phyloP scores from a whole-genome alignment of 2,329 filamentous ascomycete species.

The Alternaria metachromatica region DNA sequence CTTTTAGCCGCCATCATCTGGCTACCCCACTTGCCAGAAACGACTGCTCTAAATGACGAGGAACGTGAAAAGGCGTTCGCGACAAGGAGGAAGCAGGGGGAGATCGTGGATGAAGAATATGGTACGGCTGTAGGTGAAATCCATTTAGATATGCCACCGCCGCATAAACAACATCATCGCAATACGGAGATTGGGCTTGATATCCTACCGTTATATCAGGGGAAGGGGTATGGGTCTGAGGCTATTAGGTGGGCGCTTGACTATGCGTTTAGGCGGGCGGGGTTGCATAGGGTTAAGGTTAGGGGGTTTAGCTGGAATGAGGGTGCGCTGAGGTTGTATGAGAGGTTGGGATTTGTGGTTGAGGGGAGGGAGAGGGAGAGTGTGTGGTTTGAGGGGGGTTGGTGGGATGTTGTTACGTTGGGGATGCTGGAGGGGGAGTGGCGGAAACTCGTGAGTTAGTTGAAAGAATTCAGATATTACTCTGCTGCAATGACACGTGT shows the following conservation, averaged over 20 bases:
- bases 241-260: slow-evolving; percentile 57
- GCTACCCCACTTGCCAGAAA: neutral
- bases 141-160: slow-evolving; percentile 8
- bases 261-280: slow-evolving; percentile 56
- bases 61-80: neutral
- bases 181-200: slow-evolving; percentile 51
- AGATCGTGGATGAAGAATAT: neutral
- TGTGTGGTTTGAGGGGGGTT: slow-evolving; percentile 54
- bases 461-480: too few species aligned
- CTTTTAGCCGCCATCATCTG: slow-evolving; percentile 37
- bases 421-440: slow-evolving; percentile 41
- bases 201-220: slow-evolving; percentile 46
- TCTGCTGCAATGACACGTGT: too few species aligned
- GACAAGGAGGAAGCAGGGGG: neutral
- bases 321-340: slow-evolving; percentile 53
- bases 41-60: neutral
- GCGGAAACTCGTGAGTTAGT: slow-evolving; percentile 12
- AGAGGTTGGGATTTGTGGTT: slow-evolving; percentile 54
- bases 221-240: slow-evolving; percentile 56
- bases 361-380: slow-evolving; percentile 55
- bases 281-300: slow-evolving; percentile 55
- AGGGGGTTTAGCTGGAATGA: slow-evolving; percentile 53
- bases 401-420: slow-evolving; percentile 38
- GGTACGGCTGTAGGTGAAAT: slow-evolving; percentile 24
- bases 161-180: slow-evolving; percentile 48